A percentile compares a stretch with the other conserved stretches of the same genome.
phyloP scores from a whole-genome alignment of 345 rosid species.

The Balakata baccata region DNA sequence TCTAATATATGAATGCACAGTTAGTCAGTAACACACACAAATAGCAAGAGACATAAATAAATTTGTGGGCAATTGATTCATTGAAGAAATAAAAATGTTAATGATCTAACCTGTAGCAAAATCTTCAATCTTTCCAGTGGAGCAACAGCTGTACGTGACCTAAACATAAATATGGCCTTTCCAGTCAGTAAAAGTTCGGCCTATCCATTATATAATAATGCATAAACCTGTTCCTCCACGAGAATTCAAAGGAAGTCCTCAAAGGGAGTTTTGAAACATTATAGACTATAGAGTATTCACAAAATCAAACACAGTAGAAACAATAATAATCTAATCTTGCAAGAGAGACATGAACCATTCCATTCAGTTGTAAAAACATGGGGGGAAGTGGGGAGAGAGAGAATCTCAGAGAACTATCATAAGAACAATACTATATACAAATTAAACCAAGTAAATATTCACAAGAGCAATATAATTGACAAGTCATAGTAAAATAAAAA shows the following conservation, averaged over 20 bases:
- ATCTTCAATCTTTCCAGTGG: slow-evolving; percentile 94
- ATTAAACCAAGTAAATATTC: neutral
- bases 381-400: too few species aligned
- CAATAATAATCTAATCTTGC: neutral
- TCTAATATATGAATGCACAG: neutral
- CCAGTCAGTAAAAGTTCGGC: neutral
- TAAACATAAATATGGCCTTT: slow-evolving; percentile 19
- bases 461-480: neutral
- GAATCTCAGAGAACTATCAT: too few species aligned
- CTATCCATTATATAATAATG: neutral
- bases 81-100: neutral
- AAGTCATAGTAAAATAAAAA: neutral
- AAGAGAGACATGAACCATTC: too few species aligned
- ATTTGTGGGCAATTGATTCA: neutral
- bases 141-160: slow-evolving; percentile 96
- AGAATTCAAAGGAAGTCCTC: neutral
- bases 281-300: neutral
- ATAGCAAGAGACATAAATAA: too few species aligned
- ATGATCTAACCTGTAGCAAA: slow-evolving; percentile 57
- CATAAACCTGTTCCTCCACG: neutral
- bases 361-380: too few species aligned
- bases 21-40: neutral
- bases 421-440: neutral
- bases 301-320: neutral
- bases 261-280: neutral